Percentiles rank a stretch among this genome's conserved stretches.
Evolutionary conservation across 2,329 filamentous ascomycete species (phyloP).

Genomic region (Sporothrix variecibatus): DNA sequence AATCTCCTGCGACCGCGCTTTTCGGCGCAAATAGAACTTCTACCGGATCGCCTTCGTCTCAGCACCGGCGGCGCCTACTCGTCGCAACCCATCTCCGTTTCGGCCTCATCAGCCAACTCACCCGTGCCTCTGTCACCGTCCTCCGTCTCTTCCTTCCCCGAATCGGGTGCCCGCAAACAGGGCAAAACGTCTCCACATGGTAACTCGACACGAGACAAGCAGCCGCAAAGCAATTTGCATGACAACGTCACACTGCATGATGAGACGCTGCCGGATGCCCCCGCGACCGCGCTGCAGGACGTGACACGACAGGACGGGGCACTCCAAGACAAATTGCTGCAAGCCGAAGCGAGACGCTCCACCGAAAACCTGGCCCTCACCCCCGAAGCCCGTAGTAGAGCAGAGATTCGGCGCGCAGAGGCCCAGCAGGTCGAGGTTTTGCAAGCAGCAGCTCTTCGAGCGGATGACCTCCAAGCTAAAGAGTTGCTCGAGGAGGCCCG

Average conservation of each 20-base stretch:
- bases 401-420: not conserved
- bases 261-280: not conserved
- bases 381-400: not conserved
- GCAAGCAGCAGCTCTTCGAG: not conserved
- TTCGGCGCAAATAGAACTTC: not conserved
- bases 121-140: not conserved
- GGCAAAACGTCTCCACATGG: not conserved
- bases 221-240: not conserved
- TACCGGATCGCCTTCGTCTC: not conserved
- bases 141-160: not conserved
- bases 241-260: conserved; percentile 3
- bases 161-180: not conserved
- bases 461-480: not conserved
- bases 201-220: not conserved
- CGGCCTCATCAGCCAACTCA: not conserved
- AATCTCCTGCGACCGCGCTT: conserved; percentile 2
- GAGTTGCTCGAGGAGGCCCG: conserved; percentile 2
- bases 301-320: conserved; percentile 12
- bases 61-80: not conserved
- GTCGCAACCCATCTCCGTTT: not conserved
- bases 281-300: not conserved
- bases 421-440: not conserved
- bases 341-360: not conserved
- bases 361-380: not conserved
- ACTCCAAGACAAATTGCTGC: not conserved